Percentiles rank a stretch among this genome's conserved stretches.
These are phyloP conservation scores for Cryphonectria carpinicola DNA, from an alignment of 2,329 filamentous ascomycete genomes.

Conservation along the genomic window DNA sequence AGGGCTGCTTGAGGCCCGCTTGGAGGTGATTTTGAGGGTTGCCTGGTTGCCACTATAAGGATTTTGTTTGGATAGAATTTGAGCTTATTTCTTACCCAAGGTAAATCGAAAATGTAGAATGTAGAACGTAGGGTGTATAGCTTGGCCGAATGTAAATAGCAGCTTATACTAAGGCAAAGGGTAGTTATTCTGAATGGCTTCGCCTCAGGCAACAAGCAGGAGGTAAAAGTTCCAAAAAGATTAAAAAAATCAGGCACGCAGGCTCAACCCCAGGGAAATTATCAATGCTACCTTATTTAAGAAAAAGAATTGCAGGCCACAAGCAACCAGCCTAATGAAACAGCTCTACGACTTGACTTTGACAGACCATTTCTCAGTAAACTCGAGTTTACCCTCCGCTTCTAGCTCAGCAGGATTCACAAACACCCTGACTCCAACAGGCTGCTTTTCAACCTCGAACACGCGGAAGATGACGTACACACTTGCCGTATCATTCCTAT, in stretches of 20 bases:
- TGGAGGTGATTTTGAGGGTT: no score
- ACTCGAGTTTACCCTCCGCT: slow-evolving; percentile 31
- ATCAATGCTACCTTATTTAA: background rate
- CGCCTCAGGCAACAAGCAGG: background rate
- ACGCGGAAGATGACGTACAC: slow-evolving; percentile 49
- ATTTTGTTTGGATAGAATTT: no score
- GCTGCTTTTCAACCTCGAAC: slow-evolving; percentile 39
- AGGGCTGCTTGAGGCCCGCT: background rate
- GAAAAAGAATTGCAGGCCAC: background rate
- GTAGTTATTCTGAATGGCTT: no score
- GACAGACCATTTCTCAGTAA: slow-evolving; percentile 33
- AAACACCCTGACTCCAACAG: slow-evolving; percentile 42
- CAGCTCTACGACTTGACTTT: background rate
- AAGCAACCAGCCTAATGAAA: background rate
- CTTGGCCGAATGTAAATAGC: background rate
- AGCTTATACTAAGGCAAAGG: background rate
- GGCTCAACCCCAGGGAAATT: background rate
- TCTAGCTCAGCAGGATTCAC: slow-evolving; percentile 42
- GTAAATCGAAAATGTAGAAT: no score
- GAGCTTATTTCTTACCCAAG: no score
- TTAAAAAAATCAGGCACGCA: background rate
- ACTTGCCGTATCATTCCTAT: slow-evolving; percentile 12
- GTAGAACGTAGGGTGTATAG: no score
- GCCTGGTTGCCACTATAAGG: no score
- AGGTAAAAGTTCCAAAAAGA: background rate